Percentiles rank a stretch among this genome's conserved stretches.
These are phyloP conservation scores for Chalciporus sp. DNA, from an alignment of 1,284 basidiomycete species.

Conservation along the genomic window DNA sequence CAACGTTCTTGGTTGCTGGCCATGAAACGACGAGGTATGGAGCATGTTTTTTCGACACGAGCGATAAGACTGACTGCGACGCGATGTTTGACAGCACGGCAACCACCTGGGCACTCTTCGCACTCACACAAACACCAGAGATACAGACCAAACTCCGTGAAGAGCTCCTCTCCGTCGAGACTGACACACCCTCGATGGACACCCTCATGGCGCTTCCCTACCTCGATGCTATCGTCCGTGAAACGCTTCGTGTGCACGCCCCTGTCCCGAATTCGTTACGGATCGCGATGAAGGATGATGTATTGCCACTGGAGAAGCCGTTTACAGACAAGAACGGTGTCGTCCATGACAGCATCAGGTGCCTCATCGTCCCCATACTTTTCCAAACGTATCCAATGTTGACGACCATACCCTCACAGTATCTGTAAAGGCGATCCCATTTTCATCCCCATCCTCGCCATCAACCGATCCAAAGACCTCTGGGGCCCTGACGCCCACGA, in stretches of 20 bases:
- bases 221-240: slow-evolving; percentile 70
- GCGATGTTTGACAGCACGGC: slow-evolving; percentile 40
- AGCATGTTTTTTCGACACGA: background rate
- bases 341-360: slow-evolving; percentile 33
- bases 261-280: slow-evolving; percentile 63
- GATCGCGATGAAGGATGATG: slow-evolving; percentile 53
- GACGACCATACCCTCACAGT: slow-evolving; percentile 22
- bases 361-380: background rate
- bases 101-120: slow-evolving; percentile 64
- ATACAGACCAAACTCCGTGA: slow-evolving; percentile 69
- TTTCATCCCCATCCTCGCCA: slow-evolving; percentile 46
- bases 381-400: background rate
- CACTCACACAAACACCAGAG: slow-evolving; percentile 54
- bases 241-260: slow-evolving; percentile 65
- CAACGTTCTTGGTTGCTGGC: slow-evolving; percentile 55
- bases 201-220: slow-evolving; percentile 60
- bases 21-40: slow-evolving; percentile 76
- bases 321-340: slow-evolving; percentile 46
- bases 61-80: background rate
- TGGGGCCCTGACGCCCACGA: slow-evolving; percentile 52
- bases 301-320: slow-evolving; percentile 56
- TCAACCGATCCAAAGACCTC: slow-evolving; percentile 38
- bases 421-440: slow-evolving; percentile 42
- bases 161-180: slow-evolving; percentile 56
- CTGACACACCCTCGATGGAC: slow-evolving; percentile 62